Percentiles rank a stretch among this genome's conserved stretches.
phyloP scores from a whole-genome alignment of 2,329 filamentous ascomycete species.

The Epichloe glyceriae region DNA sequence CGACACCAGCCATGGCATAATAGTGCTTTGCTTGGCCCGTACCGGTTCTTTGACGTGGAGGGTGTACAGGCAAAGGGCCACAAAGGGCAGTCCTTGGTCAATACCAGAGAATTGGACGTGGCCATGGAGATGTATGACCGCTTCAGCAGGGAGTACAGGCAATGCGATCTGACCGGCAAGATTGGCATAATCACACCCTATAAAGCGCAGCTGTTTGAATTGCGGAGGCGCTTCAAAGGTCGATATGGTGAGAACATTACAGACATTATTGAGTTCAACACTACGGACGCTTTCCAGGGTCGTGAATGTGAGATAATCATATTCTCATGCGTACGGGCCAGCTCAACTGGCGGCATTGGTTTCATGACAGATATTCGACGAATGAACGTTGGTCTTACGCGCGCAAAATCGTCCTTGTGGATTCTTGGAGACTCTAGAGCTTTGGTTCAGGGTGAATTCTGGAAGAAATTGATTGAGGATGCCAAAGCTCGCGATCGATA shows the following conservation, averaged over 20 bases:
- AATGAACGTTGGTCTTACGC: slow-evolving; percentile 97
- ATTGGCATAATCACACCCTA: slow-evolving; percentile 97
- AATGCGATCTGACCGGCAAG: slow-evolving; percentile 62
- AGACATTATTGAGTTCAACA: slow-evolving; percentile 88
- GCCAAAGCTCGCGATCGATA: slow-evolving; percentile 63
- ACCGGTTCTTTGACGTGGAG: slow-evolving; percentile 93
- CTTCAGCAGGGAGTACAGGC: slow-evolving; percentile 57
- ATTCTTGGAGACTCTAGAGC: slow-evolving; percentile 87
- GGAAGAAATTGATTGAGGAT: slow-evolving; percentile 76
- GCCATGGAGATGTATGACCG: slow-evolving; percentile 76
- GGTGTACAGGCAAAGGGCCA: slow-evolving; percentile 73
- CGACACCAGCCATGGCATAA: slow-evolving; percentile 76
- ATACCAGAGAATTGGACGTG: slow-evolving; percentile 73
- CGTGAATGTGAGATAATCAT: slow-evolving; percentile 97
- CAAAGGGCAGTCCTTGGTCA: slow-evolving; percentile 81
- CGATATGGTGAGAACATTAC: slow-evolving; percentile 64
- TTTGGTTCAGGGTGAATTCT: slow-evolving; percentile 77
- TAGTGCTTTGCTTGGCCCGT: slow-evolving; percentile 71
- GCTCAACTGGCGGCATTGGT: slow-evolving; percentile 85
- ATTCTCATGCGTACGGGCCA: slow-evolving; percentile 94
- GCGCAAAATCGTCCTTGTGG: slow-evolving; percentile 93
- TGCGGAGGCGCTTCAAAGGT: slow-evolving; percentile 61
- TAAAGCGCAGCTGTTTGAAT: slow-evolving; percentile 76
- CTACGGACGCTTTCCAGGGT: slow-evolving; percentile 94
- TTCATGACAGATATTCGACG: slow-evolving; percentile 96